phyloP scores from a whole-genome alignment of 805 yeast genomes.

The Starmera caribaea region DNA sequence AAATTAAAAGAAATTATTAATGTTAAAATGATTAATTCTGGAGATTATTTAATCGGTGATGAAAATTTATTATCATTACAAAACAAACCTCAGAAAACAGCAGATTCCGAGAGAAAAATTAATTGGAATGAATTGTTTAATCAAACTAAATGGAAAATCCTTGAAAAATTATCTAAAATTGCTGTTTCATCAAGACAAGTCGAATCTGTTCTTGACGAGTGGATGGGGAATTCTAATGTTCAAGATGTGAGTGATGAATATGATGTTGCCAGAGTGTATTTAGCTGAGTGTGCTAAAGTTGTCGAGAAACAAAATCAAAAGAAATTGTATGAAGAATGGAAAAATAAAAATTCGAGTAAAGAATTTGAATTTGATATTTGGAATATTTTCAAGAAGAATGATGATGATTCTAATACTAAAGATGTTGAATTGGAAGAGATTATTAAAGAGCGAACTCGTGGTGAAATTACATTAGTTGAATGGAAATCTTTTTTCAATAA shows the following conservation, averaged over 20 bases:
- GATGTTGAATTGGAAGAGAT: conserved; percentile 28
- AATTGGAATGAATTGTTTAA: conserved; percentile 23
- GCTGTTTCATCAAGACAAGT: conserved; percentile 48
- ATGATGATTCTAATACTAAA: conserved; percentile 17
- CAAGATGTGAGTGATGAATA: conserved; percentile 77
- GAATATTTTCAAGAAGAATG: conserved; percentile 6
- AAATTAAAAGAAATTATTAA: conserved; percentile 32
- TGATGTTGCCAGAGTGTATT: conserved; percentile 82
- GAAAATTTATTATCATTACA: neutral
- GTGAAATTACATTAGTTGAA: conserved; percentile 59
- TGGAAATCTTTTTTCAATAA: conserved; percentile 83
- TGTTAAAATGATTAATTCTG: conserved; percentile 40
- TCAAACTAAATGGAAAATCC: conserved; percentile 76
- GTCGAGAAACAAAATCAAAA: conserved; percentile 61
- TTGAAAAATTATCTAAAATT: conserved; percentile 76
- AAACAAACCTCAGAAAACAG: neutral
- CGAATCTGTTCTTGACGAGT: conserved; percentile 44
- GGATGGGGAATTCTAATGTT: conserved; percentile 71
- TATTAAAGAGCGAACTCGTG: too few relatives aligned
- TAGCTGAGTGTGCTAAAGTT: conserved; percentile 95
- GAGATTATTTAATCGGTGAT: conserved; percentile 58
- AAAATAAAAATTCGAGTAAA: conserved; percentile 5
- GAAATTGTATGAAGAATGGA: too few relatives aligned
- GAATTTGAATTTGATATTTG: conserved; percentile 47
- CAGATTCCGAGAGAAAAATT: conserved; percentile 3